Percentiles rank a stretch among this genome's conserved stretches.
These are phyloP conservation scores for Fusarium sp. DNA, from an alignment of 2,329 filamentous ascomycete genomes.

Conservation along the genomic window DNA sequence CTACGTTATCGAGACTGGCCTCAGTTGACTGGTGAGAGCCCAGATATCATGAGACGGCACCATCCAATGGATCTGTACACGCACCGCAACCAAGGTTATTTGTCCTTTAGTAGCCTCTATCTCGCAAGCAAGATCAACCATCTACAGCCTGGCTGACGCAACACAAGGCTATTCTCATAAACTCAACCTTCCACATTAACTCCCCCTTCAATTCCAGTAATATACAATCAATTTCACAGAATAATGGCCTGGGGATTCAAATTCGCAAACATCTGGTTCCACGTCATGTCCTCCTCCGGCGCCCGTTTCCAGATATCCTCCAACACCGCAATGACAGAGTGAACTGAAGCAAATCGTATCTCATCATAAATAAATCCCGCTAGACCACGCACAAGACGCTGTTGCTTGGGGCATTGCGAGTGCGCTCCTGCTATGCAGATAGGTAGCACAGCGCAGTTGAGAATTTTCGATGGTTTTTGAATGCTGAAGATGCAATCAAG, in stretches of 20 bases:
- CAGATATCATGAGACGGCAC: no score
- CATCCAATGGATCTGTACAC: no score
- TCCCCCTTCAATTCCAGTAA: not conserved
- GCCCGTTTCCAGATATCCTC: constrained; percentile 35
- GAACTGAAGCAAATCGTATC: constrained; percentile 51
- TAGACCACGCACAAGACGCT: constrained; percentile 31
- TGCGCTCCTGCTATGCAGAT: constrained; percentile 50
- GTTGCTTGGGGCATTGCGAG: constrained; percentile 42
- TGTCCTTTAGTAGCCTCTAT: no score
- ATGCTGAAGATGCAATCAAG: constrained; percentile 49
- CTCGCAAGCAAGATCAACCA: no score
- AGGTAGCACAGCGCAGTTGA: constrained; percentile 51
- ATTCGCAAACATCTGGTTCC: constrained; percentile 37
- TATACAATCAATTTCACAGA: constrained; percentile 2
- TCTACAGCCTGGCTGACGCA: no score
- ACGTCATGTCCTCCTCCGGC: constrained; percentile 9
- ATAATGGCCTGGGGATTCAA: constrained; percentile 39
- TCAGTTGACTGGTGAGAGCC: no score
- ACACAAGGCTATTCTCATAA: no score
- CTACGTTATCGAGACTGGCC: no score
- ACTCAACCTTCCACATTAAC: no score
- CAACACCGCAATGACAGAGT: constrained; percentile 35
- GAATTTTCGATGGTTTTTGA: constrained; percentile 46
- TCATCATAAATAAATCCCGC: constrained; percentile 41
- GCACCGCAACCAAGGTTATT: no score